Base-by-base conservation (phyloP, 2,329 filamentous ascomycete species). In the Leptographium galeiforme region DNA sequence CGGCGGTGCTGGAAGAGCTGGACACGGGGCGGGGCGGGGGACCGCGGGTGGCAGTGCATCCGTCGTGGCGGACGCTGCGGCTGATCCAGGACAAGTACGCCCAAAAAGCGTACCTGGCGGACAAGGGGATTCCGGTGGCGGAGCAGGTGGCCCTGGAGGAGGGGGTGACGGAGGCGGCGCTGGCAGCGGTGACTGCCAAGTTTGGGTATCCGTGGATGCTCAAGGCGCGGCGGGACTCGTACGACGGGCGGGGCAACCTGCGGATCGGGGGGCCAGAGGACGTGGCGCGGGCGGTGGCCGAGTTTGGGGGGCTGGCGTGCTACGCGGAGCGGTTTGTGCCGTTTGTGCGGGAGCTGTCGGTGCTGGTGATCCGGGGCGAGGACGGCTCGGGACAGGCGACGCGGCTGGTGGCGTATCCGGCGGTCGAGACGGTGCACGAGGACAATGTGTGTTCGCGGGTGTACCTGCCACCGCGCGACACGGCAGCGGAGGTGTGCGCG, bases 381-480 rank as follows among this genome's bases (percentile, higher is more conserved):
- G 82, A 94, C 59, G 69, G 72, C 46, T 65, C 72, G 3, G 76
- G 76, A 1, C 68, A 68, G 14, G 65, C 75, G 10, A 75, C 69
- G 55, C 66, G 66, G 14, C 66, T 78, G 13, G 72, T 89, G 36
- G 81, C 90, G 6, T 97, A 93, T 64, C 90, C 93, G 0, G 85
- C 85, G 0, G 90, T 96, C 2, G 93, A 98, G 72, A 97, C 91
- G 1, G 79, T 97, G 34, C 93, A 98, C 62, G 88, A 96, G 68
- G 87, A 97, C 67, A 93, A 83, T 63, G 89, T 98, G 61, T 97
- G 93, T 78, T 93, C 94, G 61, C 83, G 90, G 59, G 88, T 91
- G 64, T 55, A 60, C 53, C 84, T 85, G 51, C 93, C 93, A 2
- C 87, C 91, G 1, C 78, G 90, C 40, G 75, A 78, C 8, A 82